Evolutionary conservation across 192 early-diverging fungal genomes (phyloP), one percentile per base, ranked within the genome.

Genomic region (Entomortierella lignicola): DNA sequence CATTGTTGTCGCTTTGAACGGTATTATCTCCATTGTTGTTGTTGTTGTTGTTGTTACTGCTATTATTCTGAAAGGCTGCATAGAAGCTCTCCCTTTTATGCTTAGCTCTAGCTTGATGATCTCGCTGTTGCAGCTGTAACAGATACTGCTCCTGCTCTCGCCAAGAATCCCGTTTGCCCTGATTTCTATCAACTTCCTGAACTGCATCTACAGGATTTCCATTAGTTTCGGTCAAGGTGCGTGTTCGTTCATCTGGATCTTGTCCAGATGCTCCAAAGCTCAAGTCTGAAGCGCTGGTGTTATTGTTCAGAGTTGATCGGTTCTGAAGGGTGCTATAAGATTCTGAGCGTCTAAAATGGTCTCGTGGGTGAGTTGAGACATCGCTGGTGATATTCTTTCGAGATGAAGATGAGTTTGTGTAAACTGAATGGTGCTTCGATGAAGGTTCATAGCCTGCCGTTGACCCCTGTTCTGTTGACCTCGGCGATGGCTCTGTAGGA

Each of bases 101-200:
- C 43, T 70, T 79, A 4, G 75, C 75, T n/a, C 75, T 32, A 4
- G 68, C 52, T 43, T 79, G 75, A 29, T 79, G 68, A 54, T 79
- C 75, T 18, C 67, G 66, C 43, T 79, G 75, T 50, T 79, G 75
- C 2, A 79, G 51, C 15, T 79, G 75, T 29, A 79, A 51, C 11
- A 79, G 58, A 31, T 39, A 79, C 43, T 79, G 75, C 29, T 79
- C 75, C 43, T 79, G 75, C 56, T 79, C 75, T 13, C 75, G 37
- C 75, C 75, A 79, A 37, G 75, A 79, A 41, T 79, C 75, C 34
- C 75, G 61, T 25, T 58, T 58, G 56, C 41, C 56, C 13, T 29
- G 56, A 2, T 55, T 37, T 34, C 47, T 39, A 4, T 74, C 72
- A 7, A 51, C 21, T 8, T 10, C 50, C 13, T 17, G 23, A 47